Percentiles rank a stretch among this genome's conserved stretches.
Evolutionary conservation across 2,329 filamentous ascomycete species (phyloP).

Genomic region (Alternaria consortialis): DNA sequence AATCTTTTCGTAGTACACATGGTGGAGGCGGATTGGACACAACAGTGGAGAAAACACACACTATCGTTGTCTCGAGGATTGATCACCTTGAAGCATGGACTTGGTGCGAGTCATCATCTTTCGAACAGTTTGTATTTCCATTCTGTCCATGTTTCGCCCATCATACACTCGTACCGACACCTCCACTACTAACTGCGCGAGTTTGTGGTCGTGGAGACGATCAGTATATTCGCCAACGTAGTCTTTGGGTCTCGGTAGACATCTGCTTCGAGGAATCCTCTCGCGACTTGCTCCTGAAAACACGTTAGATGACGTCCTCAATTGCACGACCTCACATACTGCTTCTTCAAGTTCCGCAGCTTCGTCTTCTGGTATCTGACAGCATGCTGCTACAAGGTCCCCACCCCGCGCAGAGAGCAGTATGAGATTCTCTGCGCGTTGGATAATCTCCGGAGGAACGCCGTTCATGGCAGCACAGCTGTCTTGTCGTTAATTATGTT

Average conservation of each 20-base stretch:
- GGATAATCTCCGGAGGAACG: conserved; percentile 74
- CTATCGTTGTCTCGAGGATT: background rate
- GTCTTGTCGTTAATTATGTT: conserved; percentile 7
- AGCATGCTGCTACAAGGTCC: conserved; percentile 77
- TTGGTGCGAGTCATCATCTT: background rate
- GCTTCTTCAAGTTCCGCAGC: conserved; percentile 72
- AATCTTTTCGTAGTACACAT: background rate
- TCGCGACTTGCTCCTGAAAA: conserved; percentile 53
- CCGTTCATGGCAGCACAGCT: conserved; percentile 88
- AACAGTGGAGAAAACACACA: background rate
- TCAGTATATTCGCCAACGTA: conserved; percentile 52
- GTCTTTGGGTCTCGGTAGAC: conserved; percentile 44
- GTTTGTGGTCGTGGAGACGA: conserved; percentile 17
- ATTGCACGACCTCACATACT: conserved; percentile 51
- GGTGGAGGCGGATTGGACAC: background rate
- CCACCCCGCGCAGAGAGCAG: conserved; percentile 74
- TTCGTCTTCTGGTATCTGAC: conserved; percentile 71
- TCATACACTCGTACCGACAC: too few relatives aligned
- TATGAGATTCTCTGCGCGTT: conserved; percentile 78
- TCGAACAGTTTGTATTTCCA: too few relatives aligned
- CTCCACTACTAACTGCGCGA: background rate
- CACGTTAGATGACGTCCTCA: conserved; percentile 12
- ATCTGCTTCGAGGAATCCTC: conserved; percentile 54
- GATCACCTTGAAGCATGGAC: background rate
- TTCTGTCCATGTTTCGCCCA: background rate